Conservation (phyloP, 2,329 filamentous ascomycete genomes). For the Pseudogymnoascus sp. region DNA sequence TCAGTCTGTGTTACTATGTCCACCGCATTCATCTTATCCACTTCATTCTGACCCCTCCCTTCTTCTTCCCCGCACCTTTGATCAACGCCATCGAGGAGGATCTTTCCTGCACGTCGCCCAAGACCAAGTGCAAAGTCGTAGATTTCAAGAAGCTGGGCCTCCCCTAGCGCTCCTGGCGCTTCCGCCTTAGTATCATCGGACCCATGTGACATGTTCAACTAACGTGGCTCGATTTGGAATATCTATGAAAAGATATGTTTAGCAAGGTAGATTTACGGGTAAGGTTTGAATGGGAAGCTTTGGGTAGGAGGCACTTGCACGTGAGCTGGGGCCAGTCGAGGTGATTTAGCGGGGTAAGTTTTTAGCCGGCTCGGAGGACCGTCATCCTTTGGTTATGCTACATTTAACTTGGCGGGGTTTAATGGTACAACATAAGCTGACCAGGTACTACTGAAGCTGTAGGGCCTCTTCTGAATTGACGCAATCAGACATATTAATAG, state of each 20-base stretch:
- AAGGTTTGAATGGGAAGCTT: background rate
- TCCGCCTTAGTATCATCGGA: background rate
- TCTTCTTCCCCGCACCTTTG: conserved; percentile 39
- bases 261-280: background rate
- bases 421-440: background rate
- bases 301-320: background rate
- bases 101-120: conserved; percentile 59
- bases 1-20: conserved; percentile 74
- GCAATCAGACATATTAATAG: background rate
- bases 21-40: conserved; percentile 67
- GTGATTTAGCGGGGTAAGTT: background rate
- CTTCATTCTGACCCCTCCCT: conserved; percentile 21
- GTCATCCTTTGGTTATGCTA: background rate
- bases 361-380: background rate
- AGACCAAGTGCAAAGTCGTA: conserved; percentile 65
- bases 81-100: conserved; percentile 58
- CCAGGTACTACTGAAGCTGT: background rate
- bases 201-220: conserved; percentile 7
- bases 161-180: conserved; percentile 13
- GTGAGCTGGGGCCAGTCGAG: background rate
- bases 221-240: conserved; percentile 1
- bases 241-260: background rate
- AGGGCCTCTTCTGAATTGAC: background rate
- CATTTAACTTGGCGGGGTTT: background rate
- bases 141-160: conserved; percentile 52